phyloP scores from a whole-genome alignment of 129 eudicot genomes.

The Artemisia annua region DNA sequence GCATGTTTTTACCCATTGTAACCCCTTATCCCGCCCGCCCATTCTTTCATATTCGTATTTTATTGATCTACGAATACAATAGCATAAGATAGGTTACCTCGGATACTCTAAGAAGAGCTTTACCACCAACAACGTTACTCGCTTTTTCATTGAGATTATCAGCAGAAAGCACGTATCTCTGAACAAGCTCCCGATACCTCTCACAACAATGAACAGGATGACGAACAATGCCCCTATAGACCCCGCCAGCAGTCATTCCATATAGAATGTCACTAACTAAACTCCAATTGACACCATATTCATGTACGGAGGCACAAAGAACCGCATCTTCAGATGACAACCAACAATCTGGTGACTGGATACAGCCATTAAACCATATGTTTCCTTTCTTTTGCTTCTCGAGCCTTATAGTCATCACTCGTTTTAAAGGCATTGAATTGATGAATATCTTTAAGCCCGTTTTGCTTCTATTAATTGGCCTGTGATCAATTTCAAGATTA shows the following conservation, averaged over 20 bases:
- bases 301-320: conserved; percentile 84
- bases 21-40: neutral
- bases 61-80: neutral
- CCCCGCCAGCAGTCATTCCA: conserved; percentile 86
- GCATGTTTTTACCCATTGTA: too few relatives aligned
- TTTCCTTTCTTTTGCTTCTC: conserved; percentile 81
- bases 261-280: conserved; percentile 80
- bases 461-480: conserved; percentile 65
- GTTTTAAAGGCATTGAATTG: conserved; percentile 68
- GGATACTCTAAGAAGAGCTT: conserved; percentile 77
- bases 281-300: conserved; percentile 91
- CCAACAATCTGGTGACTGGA: conserved; percentile 83
- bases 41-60: neutral
- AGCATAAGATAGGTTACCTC: conserved; percentile 55
- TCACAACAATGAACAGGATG: conserved; percentile 96
- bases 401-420: conserved; percentile 64
- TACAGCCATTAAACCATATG: conserved; percentile 72
- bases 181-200: conserved; percentile 91
- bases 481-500: conserved; percentile 56
- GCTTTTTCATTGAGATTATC: conserved; percentile 73
- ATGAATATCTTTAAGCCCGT: conserved; percentile 70
- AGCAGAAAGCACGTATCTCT: conserved; percentile 58
- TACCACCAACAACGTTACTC: conserved; percentile 33
- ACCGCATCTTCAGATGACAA: conserved; percentile 76
- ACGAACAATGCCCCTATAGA: conserved; percentile 71